These are phyloP conservation scores for Pestalotiopsis sp. DNA, from an alignment of 2,329 filamentous ascomycete species.

Conservation along the genomic window DNA sequence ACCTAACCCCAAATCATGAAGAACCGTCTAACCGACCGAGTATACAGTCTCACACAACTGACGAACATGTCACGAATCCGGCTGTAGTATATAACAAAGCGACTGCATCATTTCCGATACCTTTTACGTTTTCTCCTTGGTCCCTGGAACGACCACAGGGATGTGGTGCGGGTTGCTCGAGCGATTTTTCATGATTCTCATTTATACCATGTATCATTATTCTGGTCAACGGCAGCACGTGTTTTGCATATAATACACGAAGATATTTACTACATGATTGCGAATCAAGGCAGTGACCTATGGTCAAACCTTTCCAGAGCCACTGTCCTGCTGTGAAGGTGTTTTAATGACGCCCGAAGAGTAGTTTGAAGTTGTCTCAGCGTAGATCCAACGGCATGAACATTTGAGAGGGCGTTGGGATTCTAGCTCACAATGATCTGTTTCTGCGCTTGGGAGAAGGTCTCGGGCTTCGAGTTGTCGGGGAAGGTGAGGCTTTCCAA, in stretches of 20 bases:
- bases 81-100: not conserved
- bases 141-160: not conserved
- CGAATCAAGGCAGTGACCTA: not conserved
- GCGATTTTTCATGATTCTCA: not conserved
- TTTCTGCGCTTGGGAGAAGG: slow-evolving; percentile 22
- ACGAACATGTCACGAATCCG: too few species aligned
- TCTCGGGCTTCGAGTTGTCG: slow-evolving; percentile 24
- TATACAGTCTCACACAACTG: not conserved
- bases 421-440: slow-evolving; percentile 25
- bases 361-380: too few species aligned
- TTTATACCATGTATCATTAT: slow-evolving; percentile 1
- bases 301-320: not conserved
- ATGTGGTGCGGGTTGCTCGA: not conserved
- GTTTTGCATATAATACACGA: not conserved
- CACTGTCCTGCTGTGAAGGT: too few species aligned
- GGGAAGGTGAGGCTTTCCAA: slow-evolving; percentile 21
- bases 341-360: too few species aligned
- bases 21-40: not conserved
- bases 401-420: slow-evolving; percentile 20
- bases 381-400: slow-evolving; percentile 22
- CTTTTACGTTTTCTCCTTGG: not conserved
- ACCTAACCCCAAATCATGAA: not conserved
- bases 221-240: not conserved
- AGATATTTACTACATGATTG: not conserved
- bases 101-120: not conserved